phyloP scores from a whole-genome alignment of 2,329 filamentous ascomycete species.

The Trichoderma sp. region DNA sequence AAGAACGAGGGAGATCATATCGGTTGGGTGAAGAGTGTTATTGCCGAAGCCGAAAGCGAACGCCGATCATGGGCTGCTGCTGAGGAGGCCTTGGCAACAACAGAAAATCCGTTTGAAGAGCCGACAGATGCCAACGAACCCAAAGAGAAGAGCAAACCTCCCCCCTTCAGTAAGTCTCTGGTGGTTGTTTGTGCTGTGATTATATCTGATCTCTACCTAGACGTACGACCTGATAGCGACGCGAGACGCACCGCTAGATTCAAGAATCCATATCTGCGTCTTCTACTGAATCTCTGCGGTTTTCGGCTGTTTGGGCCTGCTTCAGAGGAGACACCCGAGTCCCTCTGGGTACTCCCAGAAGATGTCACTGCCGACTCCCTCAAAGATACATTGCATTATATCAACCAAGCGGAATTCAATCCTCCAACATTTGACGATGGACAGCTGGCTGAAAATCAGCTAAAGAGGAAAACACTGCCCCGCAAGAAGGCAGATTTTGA shows the following conservation, averaged over 20 bases:
- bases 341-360: conserved; percentile 74
- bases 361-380: conserved; percentile 62
- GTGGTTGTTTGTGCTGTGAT: conserved; percentile 9
- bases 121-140: conserved; percentile 29
- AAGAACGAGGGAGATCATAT: conserved; percentile 73
- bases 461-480: conserved; percentile 65
- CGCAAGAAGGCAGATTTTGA: conserved; percentile 63
- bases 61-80: conserved; percentile 75
- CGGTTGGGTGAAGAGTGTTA: conserved; percentile 74
- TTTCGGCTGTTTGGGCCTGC: conserved; percentile 57
- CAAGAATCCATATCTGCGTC: conserved; percentile 81
- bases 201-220: conserved; percentile 39
- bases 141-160: conserved; percentile 30
- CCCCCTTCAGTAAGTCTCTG: conserved; percentile 34
- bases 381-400: conserved; percentile 64
- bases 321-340: conserved; percentile 69
- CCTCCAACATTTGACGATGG: conserved; percentile 77
- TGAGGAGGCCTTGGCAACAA: conserved; percentile 54
- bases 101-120: conserved; percentile 36
- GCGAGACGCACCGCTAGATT: conserved; percentile 72
- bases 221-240: conserved; percentile 62
- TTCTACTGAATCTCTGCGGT: conserved; percentile 75
- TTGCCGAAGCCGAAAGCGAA: conserved; percentile 67
- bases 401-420: conserved; percentile 74
- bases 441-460: conserved; percentile 69